Percentiles rank a stretch among this genome's conserved stretches.
These are phyloP conservation scores for Acanthamoeba triangularis DNA, from an alignment of 208 protist genomes.

Conservation along the genomic window DNA sequence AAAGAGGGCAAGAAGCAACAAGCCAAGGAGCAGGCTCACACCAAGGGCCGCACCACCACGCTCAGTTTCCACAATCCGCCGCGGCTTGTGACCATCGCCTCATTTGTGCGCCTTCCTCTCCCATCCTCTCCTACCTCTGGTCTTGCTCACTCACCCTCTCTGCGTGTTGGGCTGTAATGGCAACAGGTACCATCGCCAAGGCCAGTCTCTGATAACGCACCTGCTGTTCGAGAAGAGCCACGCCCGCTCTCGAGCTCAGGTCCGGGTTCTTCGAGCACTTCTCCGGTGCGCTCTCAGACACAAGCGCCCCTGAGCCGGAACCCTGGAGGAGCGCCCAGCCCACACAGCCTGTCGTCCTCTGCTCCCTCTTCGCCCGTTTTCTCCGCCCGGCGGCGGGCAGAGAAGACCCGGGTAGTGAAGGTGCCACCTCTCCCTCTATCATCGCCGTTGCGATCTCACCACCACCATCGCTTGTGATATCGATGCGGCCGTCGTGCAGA, in stretches of 20 bases:
- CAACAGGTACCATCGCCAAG: too few relatives aligned
- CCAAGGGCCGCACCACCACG: background rate
- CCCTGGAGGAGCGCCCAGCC: too few relatives aligned
- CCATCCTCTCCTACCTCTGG: too few relatives aligned
- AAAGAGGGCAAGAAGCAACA: slow-evolving; percentile 22
- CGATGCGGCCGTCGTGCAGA: background rate
- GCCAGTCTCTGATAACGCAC: too few relatives aligned
- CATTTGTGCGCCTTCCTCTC: background rate
- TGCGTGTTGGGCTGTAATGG: too few relatives aligned
- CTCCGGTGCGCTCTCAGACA: too few relatives aligned
- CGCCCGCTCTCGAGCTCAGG: too few relatives aligned
- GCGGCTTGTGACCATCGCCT: background rate
- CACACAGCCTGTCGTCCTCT: background rate
- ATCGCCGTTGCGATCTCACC: too few relatives aligned
- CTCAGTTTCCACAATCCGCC: background rate
- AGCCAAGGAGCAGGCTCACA: background rate
- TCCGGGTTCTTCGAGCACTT: too few relatives aligned
- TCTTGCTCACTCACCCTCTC: background rate
- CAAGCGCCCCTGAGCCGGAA: background rate
- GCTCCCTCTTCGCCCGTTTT: background rate
- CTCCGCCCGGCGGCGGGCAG: background rate
- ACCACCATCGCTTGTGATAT: background rate
- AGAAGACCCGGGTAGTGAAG: slow-evolving; percentile 32
- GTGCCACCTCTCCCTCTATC: background rate
- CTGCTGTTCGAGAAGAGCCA: too few relatives aligned